phyloP scores from a whole-genome alignment of 371 early-diverging fungal species.

The Cokeromyces recurvatus region DNA sequence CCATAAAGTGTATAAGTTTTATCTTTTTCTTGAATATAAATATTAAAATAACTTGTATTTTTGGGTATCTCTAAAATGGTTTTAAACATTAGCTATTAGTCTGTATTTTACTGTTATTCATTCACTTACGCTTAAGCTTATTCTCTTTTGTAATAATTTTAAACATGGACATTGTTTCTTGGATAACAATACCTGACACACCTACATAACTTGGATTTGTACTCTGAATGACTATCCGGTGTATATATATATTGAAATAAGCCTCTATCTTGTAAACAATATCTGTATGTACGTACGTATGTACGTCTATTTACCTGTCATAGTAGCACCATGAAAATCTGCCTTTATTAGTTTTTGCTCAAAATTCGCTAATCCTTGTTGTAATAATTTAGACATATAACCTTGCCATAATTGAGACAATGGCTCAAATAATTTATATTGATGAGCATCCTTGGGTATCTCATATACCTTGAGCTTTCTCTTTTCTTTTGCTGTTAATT shows the following conservation, averaged over 20 bases:
- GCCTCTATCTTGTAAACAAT: no score
- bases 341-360: conserved; percentile 73
- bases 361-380: conserved; percentile 30
- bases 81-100: no score
- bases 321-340: conserved; percentile 79
- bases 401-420: conserved; percentile 77
- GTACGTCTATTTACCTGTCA: conserved; percentile 71
- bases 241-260: no score
- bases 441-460: conserved; percentile 48
- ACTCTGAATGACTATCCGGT: conserved; percentile 66
- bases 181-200: conserved; percentile 74
- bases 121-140: conserved; percentile 57
- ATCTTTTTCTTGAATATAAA: conserved; percentile 37
- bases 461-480: conserved; percentile 59
- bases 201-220: conserved; percentile 80
- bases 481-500: conserved; percentile 59
- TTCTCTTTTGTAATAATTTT: conserved; percentile 72
- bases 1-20: conserved; percentile 71
- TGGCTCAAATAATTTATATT: conserved; percentile 65
- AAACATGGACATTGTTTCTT: conserved; percentile 87
- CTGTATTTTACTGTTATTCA: no score
- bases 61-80: conserved; percentile 81
- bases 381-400: conserved; percentile 70
- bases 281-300: no score
- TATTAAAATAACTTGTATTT: conserved; percentile 63